Evolutionary conservation across 805 yeast genomes (phyloP).

Genomic region (Isabelozyma rhagii): DNA sequence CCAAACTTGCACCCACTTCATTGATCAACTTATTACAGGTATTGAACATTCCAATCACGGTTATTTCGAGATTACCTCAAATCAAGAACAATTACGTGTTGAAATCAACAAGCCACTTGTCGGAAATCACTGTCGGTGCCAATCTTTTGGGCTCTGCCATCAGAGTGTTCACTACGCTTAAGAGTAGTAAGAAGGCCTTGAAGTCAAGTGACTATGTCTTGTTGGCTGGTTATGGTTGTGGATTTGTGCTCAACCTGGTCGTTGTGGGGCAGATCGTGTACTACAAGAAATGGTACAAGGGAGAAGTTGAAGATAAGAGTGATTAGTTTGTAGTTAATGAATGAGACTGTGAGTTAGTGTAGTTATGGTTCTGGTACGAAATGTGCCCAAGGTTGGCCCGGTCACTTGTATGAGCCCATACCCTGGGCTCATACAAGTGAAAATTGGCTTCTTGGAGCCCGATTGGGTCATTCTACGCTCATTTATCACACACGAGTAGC

Average conservation of each 20-base stretch:
- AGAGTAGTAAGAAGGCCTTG: slow-evolving; percentile 24
- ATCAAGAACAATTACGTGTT: slow-evolving; percentile 30
- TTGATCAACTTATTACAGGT: slow-evolving; percentile 30
- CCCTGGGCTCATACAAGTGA: too few relatives aligned
- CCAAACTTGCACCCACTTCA: slow-evolving; percentile 27
- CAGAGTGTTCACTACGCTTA: slow-evolving; percentile 38
- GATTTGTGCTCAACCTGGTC: slow-evolving; percentile 30
- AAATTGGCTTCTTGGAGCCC: too few relatives aligned
- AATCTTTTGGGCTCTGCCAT: slow-evolving; percentile 36
- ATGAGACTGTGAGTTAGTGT: too few relatives aligned
- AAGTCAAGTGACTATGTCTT: slow-evolving; percentile 26
- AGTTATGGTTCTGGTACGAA: too few relatives aligned
- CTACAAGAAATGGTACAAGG: slow-evolving; percentile 11
- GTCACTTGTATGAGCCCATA: too few relatives aligned
- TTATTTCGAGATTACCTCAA: slow-evolving; percentile 39
- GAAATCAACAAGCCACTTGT: slow-evolving; percentile 35
- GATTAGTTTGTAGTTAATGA: neutral
- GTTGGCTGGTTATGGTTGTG: slow-evolving; percentile 36
- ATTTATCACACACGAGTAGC: too few relatives aligned
- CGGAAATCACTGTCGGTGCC: slow-evolving; percentile 38
- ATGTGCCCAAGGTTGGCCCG: too few relatives aligned
- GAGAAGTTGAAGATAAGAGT: slow-evolving; percentile 4
- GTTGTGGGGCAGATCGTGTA: slow-evolving; percentile 34
- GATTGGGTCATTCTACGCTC: too few relatives aligned
- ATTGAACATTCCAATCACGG: slow-evolving; percentile 34